Evolutionary conservation across 2,329 filamentous ascomycete species (phyloP), one percentile per base, ranked within the genome.

Genomic region (Phaeosphaeriaceae sp.): DNA sequence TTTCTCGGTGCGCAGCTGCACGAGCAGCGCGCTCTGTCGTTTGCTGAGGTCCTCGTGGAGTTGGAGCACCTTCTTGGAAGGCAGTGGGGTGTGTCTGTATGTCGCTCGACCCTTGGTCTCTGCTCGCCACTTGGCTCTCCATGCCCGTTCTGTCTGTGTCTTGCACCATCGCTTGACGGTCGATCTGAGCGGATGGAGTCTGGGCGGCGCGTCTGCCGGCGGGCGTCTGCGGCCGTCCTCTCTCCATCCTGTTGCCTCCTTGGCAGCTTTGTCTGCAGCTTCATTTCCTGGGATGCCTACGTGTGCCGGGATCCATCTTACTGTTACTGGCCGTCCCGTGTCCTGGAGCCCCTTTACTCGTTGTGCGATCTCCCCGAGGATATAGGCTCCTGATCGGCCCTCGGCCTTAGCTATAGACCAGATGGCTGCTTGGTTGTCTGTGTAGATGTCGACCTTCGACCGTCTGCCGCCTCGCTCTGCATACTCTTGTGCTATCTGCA

Each of bases 171-270:
- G 47, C 28, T 34, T 60, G 9, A 50, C 23, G 33, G 40, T 48
- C 26, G 42, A 37, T 23, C 20, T 46, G 29, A 52, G 29, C 29
- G 37, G 34, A 23, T 26, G 8, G 4, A 26, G 8, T 8, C 8
- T 26, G 4, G 21, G 21, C 4, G 21, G 21, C n/a, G n/a, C n/a
- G n/a, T n/a, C n/a, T n/a, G n/a, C n/a, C n/a, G n/a, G n/a, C n/a
- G n/a, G n/a, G n/a, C n/a, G n/a, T n/a, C n/a, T n/a, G n/a, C 8
- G 21, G 15, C 42, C 26, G 38, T 56, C 36, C 28, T 52, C 39
- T 39, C 60, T 62, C 45, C 52, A 48, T 36, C 49, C 50, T 9
- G 57, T n/a, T 56, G 20, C 59, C 47, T 65, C 58, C 21, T 26
- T 26, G 21, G 21, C 21, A 26, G 21, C 21, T 8, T 26, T 52